These are phyloP conservation scores for Aspergillus hortae DNA, from an alignment of 2,329 filamentous ascomycete genomes.

Conservation along the genomic window DNA sequence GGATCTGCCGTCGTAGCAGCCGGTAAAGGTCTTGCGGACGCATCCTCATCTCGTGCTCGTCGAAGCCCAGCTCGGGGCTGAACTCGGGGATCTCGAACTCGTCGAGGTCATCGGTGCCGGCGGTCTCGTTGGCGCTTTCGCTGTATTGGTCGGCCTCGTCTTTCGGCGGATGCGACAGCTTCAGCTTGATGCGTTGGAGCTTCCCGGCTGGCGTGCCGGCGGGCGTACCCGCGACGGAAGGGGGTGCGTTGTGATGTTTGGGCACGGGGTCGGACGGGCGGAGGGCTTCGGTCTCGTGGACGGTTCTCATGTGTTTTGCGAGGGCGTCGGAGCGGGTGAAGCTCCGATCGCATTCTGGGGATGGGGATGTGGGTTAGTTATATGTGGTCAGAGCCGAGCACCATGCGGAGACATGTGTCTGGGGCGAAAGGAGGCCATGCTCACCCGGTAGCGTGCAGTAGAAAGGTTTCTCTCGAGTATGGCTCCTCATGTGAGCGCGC, in stretches of 20 bases:
- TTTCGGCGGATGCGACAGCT: conserved; percentile 35
- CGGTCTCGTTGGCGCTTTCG: conserved; percentile 25
- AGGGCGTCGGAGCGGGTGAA: conserved; percentile 95
- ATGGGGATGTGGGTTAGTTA: not conserved
- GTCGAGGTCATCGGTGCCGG: conserved; percentile 32
- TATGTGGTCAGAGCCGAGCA: not conserved
- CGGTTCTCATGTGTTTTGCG: conserved; percentile 97
- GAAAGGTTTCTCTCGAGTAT: conserved; percentile 97
- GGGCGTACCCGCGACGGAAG: conserved; percentile 26
- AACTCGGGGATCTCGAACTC: conserved; percentile 36
- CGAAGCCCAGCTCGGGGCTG: conserved; percentile 39
- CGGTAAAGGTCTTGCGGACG: conserved; percentile 42
- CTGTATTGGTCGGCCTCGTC: conserved; percentile 27
- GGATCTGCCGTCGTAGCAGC: conserved; percentile 45
- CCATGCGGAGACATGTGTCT: not conserved
- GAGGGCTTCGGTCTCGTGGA: conserved; percentile 93
- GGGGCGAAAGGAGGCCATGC: conserved; percentile 16
- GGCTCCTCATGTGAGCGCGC: conserved; percentile 95
- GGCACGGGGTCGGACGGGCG: conserved; percentile 58
- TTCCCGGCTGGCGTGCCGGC: conserved; percentile 30
- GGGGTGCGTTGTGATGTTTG: conserved; percentile 30
- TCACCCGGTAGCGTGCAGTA: conserved; percentile 91
- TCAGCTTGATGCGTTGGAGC: conserved; percentile 41
- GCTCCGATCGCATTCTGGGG: conserved; percentile 85
- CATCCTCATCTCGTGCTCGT: conserved; percentile 42